Percentiles rank a stretch among this genome's conserved stretches.
Evolutionary conservation across 108 stramenopile genomes (phyloP).

Genomic region (Conticribra weissflogii): DNA sequence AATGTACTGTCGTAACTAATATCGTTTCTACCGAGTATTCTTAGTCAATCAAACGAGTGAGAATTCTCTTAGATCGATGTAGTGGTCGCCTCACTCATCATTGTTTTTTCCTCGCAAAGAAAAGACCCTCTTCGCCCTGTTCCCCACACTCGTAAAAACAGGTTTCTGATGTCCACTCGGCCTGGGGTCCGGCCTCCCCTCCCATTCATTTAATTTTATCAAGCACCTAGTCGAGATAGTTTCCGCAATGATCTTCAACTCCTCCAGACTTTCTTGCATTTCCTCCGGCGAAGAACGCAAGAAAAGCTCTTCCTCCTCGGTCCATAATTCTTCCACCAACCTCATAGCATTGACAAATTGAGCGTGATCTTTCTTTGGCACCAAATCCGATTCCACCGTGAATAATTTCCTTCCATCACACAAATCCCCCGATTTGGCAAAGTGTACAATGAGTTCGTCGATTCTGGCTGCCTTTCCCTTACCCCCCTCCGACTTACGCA

Average conservation of each 20-base stretch:
- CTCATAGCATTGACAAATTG: conserved; percentile 29
- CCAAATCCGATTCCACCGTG: conserved; percentile 6
- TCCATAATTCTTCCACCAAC: conserved; percentile 42
- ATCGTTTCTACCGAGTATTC: too few relatives aligned
- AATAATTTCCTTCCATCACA: conserved; percentile 20
- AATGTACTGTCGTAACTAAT: too few relatives aligned
- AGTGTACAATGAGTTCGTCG: conserved; percentile 19
- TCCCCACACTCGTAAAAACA: conserved; percentile 35
- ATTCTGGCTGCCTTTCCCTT: conserved; percentile 32
- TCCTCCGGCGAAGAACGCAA: conserved; percentile 31
- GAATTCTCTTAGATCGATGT: too few relatives aligned
- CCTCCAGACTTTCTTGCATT: conserved; percentile 35
- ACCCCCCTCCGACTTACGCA: neutral
- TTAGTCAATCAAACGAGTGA: too few relatives aligned
- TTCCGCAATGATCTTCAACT: conserved; percentile 33
- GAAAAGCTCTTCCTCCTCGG: conserved; percentile 45
- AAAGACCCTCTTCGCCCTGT: conserved; percentile 38
- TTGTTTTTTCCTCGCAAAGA: conserved; percentile 8
- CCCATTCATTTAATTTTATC: conserved; percentile 41
- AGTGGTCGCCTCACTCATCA: neutral
- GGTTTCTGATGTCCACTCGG: conserved; percentile 38
- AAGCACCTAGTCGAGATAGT: conserved; percentile 34
- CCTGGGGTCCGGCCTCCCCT: conserved; percentile 32
- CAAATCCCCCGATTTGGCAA: conserved; percentile 25
- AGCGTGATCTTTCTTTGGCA: conserved; percentile 14